A percentile compares a stretch with the other conserved stretches of the same genome.
Evolutionary conservation across 805 yeast genomes (phyloP).

Genomic region (Cyberlindnera euphorbiae): DNA sequence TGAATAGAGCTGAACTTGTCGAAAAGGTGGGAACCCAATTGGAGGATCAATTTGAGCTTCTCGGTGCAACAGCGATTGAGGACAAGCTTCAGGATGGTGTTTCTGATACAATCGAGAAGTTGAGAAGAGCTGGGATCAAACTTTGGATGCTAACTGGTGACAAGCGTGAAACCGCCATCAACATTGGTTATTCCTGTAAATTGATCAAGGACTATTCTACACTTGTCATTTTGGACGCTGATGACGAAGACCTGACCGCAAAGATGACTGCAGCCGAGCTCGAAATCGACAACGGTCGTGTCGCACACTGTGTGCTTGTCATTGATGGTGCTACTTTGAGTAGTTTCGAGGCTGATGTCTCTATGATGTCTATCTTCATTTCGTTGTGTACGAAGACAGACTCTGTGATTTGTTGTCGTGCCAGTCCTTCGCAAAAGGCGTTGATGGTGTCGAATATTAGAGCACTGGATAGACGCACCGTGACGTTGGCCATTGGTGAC

Average conservation of each 20-base stretch:
- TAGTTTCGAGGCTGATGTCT: conserved; percentile 66
- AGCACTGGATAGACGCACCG: conserved; percentile 57
- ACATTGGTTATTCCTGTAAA: conserved; percentile 92
- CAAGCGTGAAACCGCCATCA: conserved; percentile 95
- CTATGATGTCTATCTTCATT: conserved; percentile 68
- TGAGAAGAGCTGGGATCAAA: conserved; percentile 88
- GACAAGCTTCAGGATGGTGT: conserved; percentile 97
- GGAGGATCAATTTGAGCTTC: conserved; percentile 61
- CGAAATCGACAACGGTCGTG: conserved; percentile 64
- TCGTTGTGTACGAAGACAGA: conserved; percentile 85
- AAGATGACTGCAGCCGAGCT: conserved; percentile 70
- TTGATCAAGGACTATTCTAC: conserved; percentile 91
- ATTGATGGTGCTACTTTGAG: conserved; percentile 89
- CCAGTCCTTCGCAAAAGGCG: conserved; percentile 96
- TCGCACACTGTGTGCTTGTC: conserved; percentile 93
- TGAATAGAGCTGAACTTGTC: conserved; percentile 58
- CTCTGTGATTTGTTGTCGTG: conserved; percentile 92
- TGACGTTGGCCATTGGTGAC: conserved; percentile 95
- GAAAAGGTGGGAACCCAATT: conserved; percentile 69
- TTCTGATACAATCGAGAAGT: conserved; percentile 86
- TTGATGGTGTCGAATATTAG: conserved; percentile 81
- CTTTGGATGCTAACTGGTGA: conserved; percentile 99
- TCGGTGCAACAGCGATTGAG: conserved; percentile 96
- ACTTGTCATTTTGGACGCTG: conserved; percentile 59
- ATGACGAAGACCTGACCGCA: conserved; percentile 57